Evolutionary conservation across 805 yeast genomes (phyloP), one percentile per base, ranked within the genome.

Genomic region (Yueomyces sinensis): DNA sequence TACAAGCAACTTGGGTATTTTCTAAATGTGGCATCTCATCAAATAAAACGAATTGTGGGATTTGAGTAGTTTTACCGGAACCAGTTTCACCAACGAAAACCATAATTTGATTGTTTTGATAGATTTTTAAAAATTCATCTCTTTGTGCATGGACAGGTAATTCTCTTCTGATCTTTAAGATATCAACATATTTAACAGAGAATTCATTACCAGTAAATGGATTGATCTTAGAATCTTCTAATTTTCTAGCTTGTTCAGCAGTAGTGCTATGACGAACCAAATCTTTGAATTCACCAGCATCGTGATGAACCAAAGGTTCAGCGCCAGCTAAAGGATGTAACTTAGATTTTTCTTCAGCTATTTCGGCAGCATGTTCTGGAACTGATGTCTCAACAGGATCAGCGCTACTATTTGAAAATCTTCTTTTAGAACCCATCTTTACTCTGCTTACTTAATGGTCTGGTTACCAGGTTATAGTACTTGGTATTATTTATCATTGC

Each of bases 81-180:
- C 98, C 98, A 4, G 98, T 89, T 57, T 89, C 98, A 66, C 98
- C 98, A 34, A 91, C 97, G 59, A 91, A 84, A 27, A 89, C 97
- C 93, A 91, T 81, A 54, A 89, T 82, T 61, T 89, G 98, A 27
- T 89, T 76, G 16, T 70, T 62, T 42, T 89, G 97, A 60, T 80
- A 91, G 38, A 82, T 74, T 43, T 70, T 67, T 38, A 91, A 68
- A 56, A 91, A 91, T 59, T 89, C 94, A 35, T 74, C 80, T 54
- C 97, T 70, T 60, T 91, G 95, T 20, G 86, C 74, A 59, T 89
- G 95, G 16, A 91, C 97, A 2, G 98, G 98, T 41, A 91, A 67
- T 41, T 82, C 81, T 44, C 94, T 72, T 60, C 98, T 74, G 18
- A 67, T 70, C 47, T 73, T 74, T 40, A 91, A 65, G 40, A 91